Percentiles rank a stretch among this genome's conserved stretches.
phyloP scores from a whole-genome alignment of 331 rosid genomes.

The Acacia concinna region DNA sequence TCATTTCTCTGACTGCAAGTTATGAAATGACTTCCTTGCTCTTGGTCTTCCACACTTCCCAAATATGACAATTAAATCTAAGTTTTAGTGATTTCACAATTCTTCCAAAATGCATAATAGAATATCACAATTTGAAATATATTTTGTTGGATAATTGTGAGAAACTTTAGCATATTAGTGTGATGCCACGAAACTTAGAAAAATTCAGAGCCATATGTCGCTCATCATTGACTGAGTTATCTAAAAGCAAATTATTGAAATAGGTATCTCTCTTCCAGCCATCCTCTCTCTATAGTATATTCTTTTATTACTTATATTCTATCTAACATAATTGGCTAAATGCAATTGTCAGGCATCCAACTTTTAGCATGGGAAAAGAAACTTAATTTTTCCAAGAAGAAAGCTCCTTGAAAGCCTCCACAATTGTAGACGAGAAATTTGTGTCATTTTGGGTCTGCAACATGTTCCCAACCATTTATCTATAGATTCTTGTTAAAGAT shows the following conservation, averaged over 20 bases:
- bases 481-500: slow-evolving; percentile 7
- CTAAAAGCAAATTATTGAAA: not conserved
- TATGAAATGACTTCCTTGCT: not conserved
- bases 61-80: not conserved
- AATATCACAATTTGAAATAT: not conserved
- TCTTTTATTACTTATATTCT: not conserved
- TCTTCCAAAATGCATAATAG: not conserved
- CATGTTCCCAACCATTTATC: slow-evolving; percentile 8
- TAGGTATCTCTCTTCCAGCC: not conserved
- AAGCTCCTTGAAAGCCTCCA: slow-evolving; percentile 21
- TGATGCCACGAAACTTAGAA: not conserved
- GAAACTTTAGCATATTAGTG: not conserved
- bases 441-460: slow-evolving; percentile 33
- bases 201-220: not conserved
- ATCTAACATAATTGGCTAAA: not conserved
- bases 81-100: not conserved
- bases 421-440: not conserved
- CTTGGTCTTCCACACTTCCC: not conserved
- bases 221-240: not conserved
- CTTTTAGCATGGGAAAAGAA: not conserved
- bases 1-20: not conserved
- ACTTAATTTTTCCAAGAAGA: not conserved
- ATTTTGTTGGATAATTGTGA: not conserved
- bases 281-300: not conserved
- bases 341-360: not conserved